These are phyloP conservation scores for Ogataea kodamae DNA, from an alignment of 805 yeast genomes.

Conservation along the genomic window DNA sequence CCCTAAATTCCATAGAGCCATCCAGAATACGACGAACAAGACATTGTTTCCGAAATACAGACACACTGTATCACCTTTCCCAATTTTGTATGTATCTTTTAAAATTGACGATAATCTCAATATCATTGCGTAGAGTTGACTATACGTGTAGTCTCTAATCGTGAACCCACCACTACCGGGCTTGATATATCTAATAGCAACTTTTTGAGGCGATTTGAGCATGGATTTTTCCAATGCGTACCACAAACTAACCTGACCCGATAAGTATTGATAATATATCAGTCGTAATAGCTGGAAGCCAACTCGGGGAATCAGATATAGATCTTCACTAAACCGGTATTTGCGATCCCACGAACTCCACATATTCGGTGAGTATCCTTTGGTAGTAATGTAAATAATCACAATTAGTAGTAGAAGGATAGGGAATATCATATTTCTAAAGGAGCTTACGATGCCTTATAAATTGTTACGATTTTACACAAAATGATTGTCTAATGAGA, in stretches of 20 bases:
- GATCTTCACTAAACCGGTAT: constrained; percentile 48
- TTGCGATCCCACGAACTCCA: constrained; percentile 36
- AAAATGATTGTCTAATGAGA: no score
- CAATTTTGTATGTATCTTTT: constrained; percentile 57
- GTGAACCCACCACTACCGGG: constrained; percentile 48
- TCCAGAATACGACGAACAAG: constrained; percentile 73
- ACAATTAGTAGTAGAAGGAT: no score
- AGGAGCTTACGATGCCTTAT: no score
- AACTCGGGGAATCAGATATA: constrained; percentile 45
- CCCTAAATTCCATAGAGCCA: constrained; percentile 87
- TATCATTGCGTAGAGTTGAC: constrained; percentile 62
- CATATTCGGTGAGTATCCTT: no score
- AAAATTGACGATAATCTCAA: constrained; percentile 65
- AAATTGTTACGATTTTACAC: no score
- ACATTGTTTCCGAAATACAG: constrained; percentile 82
- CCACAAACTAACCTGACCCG: constrained; percentile 61
- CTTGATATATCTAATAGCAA: constrained; percentile 64
- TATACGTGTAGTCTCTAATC: constrained; percentile 64
- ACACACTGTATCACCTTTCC: constrained; percentile 66
- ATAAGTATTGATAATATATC: constrained; percentile 31
- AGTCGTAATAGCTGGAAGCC: constrained; percentile 41
- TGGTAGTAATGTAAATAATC: no score
- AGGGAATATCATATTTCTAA: no score
- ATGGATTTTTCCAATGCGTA: constrained; percentile 62
- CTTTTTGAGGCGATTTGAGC: constrained; percentile 42